Evolutionary conservation across 495 filamentous ascomycete species (phyloP).

Genomic region (Aspergillus sclerotiicarbonarius): DNA sequence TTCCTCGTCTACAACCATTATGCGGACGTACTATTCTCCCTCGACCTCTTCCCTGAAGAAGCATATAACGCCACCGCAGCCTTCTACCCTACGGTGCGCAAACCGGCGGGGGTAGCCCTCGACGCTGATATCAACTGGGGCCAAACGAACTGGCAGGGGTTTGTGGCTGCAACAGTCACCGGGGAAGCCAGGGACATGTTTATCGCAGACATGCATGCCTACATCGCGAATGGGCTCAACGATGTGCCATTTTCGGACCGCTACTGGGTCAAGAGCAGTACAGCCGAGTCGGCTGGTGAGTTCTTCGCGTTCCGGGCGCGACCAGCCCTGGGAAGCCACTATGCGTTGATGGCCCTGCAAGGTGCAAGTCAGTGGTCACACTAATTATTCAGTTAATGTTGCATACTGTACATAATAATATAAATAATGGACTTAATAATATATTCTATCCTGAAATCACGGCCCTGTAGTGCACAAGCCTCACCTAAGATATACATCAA

Average conservation of each 20-base stretch:
- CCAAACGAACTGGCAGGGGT: slow-evolving; percentile 41
- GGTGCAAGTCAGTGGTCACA: slow-evolving; percentile 5
- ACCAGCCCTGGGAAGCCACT: slow-evolving; percentile 44
- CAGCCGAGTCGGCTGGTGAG: slow-evolving; percentile 17
- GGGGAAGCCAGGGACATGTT: slow-evolving; percentile 22
- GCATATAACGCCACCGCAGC: slow-evolving; percentile 33
- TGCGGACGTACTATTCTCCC: slow-evolving; percentile 35
- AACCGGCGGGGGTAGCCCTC: slow-evolving; percentile 32
- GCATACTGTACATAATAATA: neutral
- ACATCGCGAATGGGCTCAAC: slow-evolving; percentile 40
- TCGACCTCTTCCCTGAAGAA: slow-evolving; percentile 34
- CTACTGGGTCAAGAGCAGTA: slow-evolving; percentile 31
- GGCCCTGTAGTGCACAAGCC: no score
- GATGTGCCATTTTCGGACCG: slow-evolving; percentile 39
- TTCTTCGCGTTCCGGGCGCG: slow-evolving; percentile 34
- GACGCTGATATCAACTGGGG: slow-evolving; percentile 33
- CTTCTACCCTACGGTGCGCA: slow-evolving; percentile 32
- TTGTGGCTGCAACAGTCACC: slow-evolving; percentile 28
- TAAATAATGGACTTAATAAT: no score
- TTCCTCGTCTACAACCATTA: slow-evolving; percentile 40
- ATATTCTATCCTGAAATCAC: no score
- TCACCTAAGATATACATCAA: no score
- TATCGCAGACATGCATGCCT: slow-evolving; percentile 36
- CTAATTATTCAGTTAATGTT: neutral
- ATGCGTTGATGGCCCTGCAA: slow-evolving; percentile 34